A percentile compares a stretch with the other conserved stretches of the same genome.
These are phyloP conservation scores for Puccinia polysora DNA, from an alignment of 1,284 basidiomycete species.

Conservation along the genomic window DNA sequence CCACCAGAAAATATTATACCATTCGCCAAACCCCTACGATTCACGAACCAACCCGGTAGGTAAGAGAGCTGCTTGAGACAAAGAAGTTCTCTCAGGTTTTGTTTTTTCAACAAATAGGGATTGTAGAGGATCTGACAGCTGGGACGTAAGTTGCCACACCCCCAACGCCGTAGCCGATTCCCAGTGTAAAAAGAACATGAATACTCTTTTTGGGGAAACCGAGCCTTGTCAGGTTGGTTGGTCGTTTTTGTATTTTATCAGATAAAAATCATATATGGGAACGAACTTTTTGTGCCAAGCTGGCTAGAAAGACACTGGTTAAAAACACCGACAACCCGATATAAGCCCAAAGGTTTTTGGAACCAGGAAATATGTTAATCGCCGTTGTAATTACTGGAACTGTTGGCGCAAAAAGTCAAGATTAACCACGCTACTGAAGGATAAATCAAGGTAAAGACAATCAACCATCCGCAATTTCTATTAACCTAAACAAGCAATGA, in stretches of 20 bases:
- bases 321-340: conserved; percentile 19
- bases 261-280: not conserved
- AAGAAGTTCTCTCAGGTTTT: not conserved
- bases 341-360: conserved; percentile 17
- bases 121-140: not conserved
- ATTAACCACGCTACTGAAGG: not conserved
- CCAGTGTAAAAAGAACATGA: conserved; percentile 35
- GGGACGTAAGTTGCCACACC: conserved; percentile 39
- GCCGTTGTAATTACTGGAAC: conserved; percentile 31
- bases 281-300: conserved; percentile 28
- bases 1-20: conserved; percentile 41
- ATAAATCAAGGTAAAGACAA: not conserved
- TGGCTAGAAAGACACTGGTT: conserved; percentile 29
- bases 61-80: conserved; percentile 23
- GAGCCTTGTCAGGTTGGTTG: no score
- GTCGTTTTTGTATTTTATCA: not conserved
- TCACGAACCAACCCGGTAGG: conserved; percentile 35
- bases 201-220: conserved; percentile 8
- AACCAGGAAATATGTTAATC: conserved; percentile 22
- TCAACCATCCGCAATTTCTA: not conserved
- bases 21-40: conserved; percentile 35
- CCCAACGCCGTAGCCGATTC: conserved; percentile 32
- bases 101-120: not conserved
- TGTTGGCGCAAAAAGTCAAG: no score
- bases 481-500: conserved; percentile 36